phyloP scores from a whole-genome alignment of 768 basidiomycete species.

The Xerocomus brunneocitrinus region DNA sequence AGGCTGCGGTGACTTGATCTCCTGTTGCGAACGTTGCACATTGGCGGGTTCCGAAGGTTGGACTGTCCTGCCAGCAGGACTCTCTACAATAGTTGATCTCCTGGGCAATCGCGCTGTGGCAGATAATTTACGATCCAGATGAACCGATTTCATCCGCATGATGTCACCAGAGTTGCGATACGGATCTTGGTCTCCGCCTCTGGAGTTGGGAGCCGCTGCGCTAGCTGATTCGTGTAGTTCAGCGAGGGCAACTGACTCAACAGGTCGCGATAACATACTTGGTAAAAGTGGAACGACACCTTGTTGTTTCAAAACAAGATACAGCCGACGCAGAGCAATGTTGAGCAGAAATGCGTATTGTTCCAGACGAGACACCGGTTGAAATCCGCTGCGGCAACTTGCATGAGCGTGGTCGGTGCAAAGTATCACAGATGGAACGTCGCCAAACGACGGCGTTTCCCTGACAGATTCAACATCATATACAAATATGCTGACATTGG shows the following conservation, averaged over 20 bases:
- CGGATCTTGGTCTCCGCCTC: conserved; percentile 54
- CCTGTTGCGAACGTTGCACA: conserved; percentile 44
- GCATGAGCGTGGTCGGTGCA: conserved; percentile 74
- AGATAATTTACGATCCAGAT: conserved; percentile 92
- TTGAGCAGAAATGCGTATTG: conserved; percentile 97
- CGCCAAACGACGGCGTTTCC: conserved; percentile 66
- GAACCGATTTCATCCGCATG: conserved; percentile 91
- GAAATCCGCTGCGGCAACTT: conserved; percentile 73
- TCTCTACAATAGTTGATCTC: conserved; percentile 93
- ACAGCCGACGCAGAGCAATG: conserved; percentile 88
- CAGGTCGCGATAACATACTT: conserved; percentile 39
- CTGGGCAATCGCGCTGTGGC: conserved; percentile 90
- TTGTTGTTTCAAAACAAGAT: conserved; percentile 79
- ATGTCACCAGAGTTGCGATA: conserved; percentile 88
- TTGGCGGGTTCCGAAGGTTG: conserved; percentile 60
- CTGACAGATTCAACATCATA: conserved; percentile 69
- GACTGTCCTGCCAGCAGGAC: conserved; percentile 83
- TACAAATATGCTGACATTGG: conserved; percentile 73
- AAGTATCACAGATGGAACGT: conserved; percentile 66
- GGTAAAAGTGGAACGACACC: conserved; percentile 85
- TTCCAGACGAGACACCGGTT: conserved; percentile 88
- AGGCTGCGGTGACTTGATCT: conserved; percentile 35
- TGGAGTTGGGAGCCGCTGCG: conserved; percentile 32
- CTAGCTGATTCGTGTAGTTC: conserved; percentile 17
- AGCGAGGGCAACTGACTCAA: conserved; percentile 6